Evolutionary conservation across 192 early-diverging fungal genomes (phyloP), one percentile per base, ranked within the genome.

Genomic region (Rhizophlyctis rosea): DNA sequence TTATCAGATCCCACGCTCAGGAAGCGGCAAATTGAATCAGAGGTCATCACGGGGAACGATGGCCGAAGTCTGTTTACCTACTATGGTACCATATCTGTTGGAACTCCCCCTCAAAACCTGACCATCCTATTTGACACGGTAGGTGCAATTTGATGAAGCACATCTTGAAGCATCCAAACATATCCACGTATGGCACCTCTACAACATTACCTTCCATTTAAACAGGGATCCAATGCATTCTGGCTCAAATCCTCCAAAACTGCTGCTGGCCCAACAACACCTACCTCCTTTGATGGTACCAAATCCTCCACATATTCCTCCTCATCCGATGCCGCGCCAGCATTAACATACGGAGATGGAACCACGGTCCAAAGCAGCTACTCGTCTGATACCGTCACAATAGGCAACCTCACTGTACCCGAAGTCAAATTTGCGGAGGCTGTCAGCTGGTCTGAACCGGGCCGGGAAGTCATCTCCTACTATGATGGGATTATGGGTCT

Each of bases 401-500:
- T 75, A 13, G 39, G 31, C n/a, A 47, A 31, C 44, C 61, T 66
- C 23, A 27, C 62, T 36, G 63, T 75, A 25, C 34, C 53, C 18
- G 47, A 65, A 27, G 47, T 72, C 48, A 39, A 47, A 54, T 75
- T 74, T 51, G 69, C 60, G 44, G 30, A 61, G 29, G 69, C 65
- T 4, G 57, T 34, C 27, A 55, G n/a, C n/a, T n/a, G 29, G 49
- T 32, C 65, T 54, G 60, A 31, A 14, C 33, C 63, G 0, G 18
- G 34, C n/a, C 36, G 30, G 18, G 49, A 50, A 11, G 24, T 32
- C 3, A 54, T 21, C 27, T 30, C 28, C 31, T 47, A 34, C 25
- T 36, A 48, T 33, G 76, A 78, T 30, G 70, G 72, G 7, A 74
- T 78, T 35, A 63, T 78, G 36, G 76, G 76, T 7, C 30, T 78